Evolutionary conservation across 257 asterid genomes (phyloP).

Genomic region (Ilex asprella): DNA sequence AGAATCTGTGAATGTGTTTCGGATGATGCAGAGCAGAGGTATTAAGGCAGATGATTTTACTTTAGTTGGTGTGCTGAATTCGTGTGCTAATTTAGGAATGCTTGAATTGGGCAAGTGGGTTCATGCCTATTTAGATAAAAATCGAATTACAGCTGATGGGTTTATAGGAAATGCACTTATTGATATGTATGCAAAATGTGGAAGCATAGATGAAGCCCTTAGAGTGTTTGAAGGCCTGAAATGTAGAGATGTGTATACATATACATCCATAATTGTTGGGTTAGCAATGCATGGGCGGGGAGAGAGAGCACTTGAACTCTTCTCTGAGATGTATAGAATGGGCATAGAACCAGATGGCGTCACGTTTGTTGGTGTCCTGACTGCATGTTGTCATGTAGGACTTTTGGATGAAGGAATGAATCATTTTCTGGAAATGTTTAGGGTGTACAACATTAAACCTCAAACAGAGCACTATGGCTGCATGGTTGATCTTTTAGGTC

Average conservation of each 20-base stretch:
- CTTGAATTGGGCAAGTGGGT: conserved; percentile 40
- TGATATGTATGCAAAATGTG: conserved; percentile 46
- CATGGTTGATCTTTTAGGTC: conserved; percentile 33
- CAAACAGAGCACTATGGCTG: conserved; percentile 34
- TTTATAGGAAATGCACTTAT: conserved; percentile 38
- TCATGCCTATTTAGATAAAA: conserved; percentile 29
- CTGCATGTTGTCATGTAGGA: conserved; percentile 36
- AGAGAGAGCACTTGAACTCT: conserved; percentile 18
- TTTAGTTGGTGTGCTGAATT: conserved; percentile 33
- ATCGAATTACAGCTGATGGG: conserved; percentile 12
- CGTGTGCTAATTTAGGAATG: conserved; percentile 36
- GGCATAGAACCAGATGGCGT: conserved; percentile 32
- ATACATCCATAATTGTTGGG: conserved; percentile 24
- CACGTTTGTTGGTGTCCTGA: conserved; percentile 27
- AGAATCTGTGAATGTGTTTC: conserved; percentile 26
- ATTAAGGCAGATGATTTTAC: conserved; percentile 32
- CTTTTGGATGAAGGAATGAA: conserved; percentile 24
- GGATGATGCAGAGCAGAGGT: conserved; percentile 21
- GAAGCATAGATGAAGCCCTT: conserved; percentile 20
- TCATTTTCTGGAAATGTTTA: conserved; percentile 23
- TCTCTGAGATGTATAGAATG: conserved; percentile 22
- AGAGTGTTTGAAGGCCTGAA: conserved; percentile 21
- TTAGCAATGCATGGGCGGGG: conserved; percentile 35
- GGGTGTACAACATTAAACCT: conserved; percentile 23
- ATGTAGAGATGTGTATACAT: conserved; percentile 28